Conservation (phyloP, 2,329 filamentous ascomycete genomes). For the Colletotrichum australisinense region DNA sequence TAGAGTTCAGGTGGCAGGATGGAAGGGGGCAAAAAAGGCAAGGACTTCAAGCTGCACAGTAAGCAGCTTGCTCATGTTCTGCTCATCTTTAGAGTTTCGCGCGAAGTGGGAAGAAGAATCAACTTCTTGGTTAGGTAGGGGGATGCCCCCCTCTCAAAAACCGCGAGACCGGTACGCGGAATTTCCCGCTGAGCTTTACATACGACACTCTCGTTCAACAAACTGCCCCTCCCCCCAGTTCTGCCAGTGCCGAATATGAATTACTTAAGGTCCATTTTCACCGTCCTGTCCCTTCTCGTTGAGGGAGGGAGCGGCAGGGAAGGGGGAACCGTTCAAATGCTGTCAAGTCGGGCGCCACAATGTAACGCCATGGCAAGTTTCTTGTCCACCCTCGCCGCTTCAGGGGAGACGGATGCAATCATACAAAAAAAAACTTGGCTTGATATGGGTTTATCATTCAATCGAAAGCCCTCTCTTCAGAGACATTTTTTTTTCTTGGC, state of each 20-base stretch:
- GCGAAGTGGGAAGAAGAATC: not conserved
- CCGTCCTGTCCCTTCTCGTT: not conserved
- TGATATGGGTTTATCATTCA: not conserved
- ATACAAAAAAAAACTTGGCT: slow-evolving; percentile 7
- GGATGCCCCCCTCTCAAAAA: no score
- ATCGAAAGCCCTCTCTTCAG: not conserved
- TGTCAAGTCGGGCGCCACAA: not conserved
- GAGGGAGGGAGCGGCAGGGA: not conserved
- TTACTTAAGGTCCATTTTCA: not conserved
- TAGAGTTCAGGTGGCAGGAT: not conserved
- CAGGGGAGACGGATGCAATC: not conserved
- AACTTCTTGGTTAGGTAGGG: no score
- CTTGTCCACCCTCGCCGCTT: not conserved
- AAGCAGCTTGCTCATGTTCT: not conserved
- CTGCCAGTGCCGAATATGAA: no score
- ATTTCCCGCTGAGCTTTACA: no score
- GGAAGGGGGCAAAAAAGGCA: not conserved
- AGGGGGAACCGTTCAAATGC: no score
- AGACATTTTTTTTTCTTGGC: not conserved
- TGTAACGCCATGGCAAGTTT: slow-evolving; percentile 2
- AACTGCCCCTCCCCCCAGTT: no score
- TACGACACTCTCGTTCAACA: no score
- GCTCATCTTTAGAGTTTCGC: not conserved
- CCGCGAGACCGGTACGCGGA: no score
- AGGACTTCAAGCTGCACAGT: not conserved